Percentiles rank a stretch among this genome's conserved stretches.
These are phyloP conservation scores for Ogataea ramenticola DNA, from an alignment of 805 yeast genomes.

Conservation along the genomic window DNA sequence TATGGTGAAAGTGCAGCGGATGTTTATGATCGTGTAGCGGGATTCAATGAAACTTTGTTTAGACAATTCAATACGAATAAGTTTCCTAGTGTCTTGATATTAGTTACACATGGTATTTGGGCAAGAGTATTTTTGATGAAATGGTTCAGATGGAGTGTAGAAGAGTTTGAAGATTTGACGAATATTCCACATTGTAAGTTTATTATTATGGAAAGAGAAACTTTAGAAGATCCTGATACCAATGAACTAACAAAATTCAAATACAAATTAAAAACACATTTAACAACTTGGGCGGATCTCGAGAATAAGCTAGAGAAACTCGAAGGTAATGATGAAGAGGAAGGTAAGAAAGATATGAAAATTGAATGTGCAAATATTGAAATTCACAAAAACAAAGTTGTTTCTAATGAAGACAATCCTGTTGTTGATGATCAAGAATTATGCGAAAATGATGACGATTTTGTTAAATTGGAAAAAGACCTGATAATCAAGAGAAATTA, in stretches of 20 bases:
- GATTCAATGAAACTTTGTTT: conserved; percentile 81
- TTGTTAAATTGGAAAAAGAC: neutral
- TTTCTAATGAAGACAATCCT: too few species aligned
- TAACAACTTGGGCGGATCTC: conserved; percentile 68
- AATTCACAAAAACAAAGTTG: too few species aligned
- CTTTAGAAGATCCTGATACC: conserved; percentile 12
- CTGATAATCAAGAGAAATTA: neutral
- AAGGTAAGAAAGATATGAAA: neutral
- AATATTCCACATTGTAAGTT: conserved; percentile 84
- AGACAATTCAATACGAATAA: conserved; percentile 65
- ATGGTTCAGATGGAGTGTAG: conserved; percentile 92
- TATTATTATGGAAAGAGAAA: conserved; percentile 63
- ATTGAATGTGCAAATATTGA: neutral
- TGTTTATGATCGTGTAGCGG: conserved; percentile 85
- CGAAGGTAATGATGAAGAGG: neutral
- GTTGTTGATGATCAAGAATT: too few species aligned
- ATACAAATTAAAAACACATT: conserved; percentile 51
- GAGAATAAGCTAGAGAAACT: conserved; percentile 12
- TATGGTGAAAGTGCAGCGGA: conserved; percentile 96
- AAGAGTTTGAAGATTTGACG: conserved; percentile 74
- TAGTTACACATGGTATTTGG: conserved; percentile 94
- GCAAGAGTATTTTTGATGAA: conserved; percentile 88
- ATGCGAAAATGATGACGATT: neutral
- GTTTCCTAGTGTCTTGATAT: conserved; percentile 74
- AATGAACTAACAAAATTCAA: conserved; percentile 14